Evolutionary conservation across 768 basidiomycete species (phyloP), one percentile per base, ranked within the genome.

Genomic region (Leccinum broughii): DNA sequence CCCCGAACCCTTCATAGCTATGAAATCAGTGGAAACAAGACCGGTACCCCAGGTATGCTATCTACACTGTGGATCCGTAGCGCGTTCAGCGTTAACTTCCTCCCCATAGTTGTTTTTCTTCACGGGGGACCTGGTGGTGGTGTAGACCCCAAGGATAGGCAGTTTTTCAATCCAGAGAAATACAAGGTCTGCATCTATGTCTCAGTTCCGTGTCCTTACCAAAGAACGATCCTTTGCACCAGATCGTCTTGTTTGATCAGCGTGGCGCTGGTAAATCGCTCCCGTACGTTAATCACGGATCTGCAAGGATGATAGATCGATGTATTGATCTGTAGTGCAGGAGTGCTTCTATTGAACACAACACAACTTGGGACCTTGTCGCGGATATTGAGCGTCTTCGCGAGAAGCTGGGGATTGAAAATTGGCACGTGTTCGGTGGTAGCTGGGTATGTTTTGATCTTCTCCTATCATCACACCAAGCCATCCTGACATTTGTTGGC

Each of bases 341-440:
- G 74, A 82, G 71, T 57, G 93, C 94, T 8, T 88, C 74, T 34
- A 74, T 88, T 2, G 88, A 91, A 64, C 88, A 94, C 54, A 98
- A 98, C 74, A 97, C 93, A 2, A 97, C 95, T 5, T 94, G 92
- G 92, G 89, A 93, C 69, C 85, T 96, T 46, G 93, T 98, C 26
- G 89, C 84, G 63, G 95, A 98, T 69, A 85, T 94, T 10, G 95
- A 98, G 71, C 88, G 78, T 67, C 76, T 96, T 26, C 83, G 95
- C 58, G 79, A 88, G 69, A 83, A 89, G 59, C 81, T 98, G 15
- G 76, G 76, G 46, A 81, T 98, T 58, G 87, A 92, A 20, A 92
- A 86, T 69, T 97, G 94, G 95, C 87, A 95, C 58, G 92, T 97
- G 28, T 97, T 98, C 70, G 95, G 95, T 30, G 95, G 95, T 9